phyloP scores from a whole-genome alignment of 1,139 yeast genomes.

The Zhuliangozyma blackwelliae region DNA sequence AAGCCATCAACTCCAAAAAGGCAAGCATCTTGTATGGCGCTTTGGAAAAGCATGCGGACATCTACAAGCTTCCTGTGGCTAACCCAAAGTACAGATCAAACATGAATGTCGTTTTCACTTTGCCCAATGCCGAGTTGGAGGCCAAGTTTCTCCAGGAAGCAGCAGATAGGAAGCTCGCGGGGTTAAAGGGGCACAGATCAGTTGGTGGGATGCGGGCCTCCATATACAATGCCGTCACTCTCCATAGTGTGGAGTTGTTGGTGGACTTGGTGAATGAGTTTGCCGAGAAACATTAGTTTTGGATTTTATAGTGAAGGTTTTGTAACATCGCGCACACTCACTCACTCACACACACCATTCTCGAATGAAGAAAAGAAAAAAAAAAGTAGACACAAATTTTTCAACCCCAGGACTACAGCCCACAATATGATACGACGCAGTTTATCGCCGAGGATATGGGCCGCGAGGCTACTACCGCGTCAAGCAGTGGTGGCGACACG shows the following conservation, averaged over 20 bases:
- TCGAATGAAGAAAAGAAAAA: no score
- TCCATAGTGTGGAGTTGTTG: conserved; percentile 58
- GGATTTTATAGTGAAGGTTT: no score
- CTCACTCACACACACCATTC: no score
- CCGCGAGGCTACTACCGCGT: no score
- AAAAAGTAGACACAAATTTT: no score
- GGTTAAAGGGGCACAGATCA: conserved; percentile 92
- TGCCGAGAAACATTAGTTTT: conserved; percentile 33
- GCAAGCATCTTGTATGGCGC: conserved; percentile 59
- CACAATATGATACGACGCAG: no score
- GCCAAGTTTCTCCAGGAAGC: conserved; percentile 60
- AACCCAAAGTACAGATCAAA: conserved; percentile 58
- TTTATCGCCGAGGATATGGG: no score
- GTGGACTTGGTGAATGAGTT: conserved; percentile 60
- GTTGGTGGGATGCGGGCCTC: conserved; percentile 98
- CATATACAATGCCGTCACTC: conserved; percentile 78
- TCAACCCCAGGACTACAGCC: no score
- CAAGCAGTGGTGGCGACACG: no score
- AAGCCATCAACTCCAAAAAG: conserved; percentile 54
- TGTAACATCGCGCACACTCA: no score
- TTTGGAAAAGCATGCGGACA: conserved; percentile 59
- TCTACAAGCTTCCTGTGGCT: conserved; percentile 66
- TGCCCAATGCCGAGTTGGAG: conserved; percentile 60
- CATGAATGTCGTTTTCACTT: conserved; percentile 91
- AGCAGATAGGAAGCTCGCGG: conserved; percentile 50